Evolutionary conservation across 2,329 filamentous ascomycete genomes (phyloP).

Genomic region (Fusarium anthophilum): DNA sequence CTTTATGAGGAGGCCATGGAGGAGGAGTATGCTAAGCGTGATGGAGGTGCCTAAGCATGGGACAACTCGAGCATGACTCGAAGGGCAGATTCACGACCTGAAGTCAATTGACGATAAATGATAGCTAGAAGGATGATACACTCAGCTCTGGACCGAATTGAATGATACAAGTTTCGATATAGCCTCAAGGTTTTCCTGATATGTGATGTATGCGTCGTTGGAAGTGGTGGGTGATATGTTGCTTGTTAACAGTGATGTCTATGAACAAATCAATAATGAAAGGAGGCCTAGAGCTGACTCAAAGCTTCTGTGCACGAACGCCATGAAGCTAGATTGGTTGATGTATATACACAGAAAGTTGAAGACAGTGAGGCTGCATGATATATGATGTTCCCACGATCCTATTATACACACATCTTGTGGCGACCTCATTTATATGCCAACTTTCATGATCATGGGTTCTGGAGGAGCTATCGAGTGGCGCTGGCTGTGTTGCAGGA

Average conservation of each 20-base stretch:
- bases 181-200: background rate
- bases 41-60: constrained; percentile 55
- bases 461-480: background rate
- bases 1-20: constrained; percentile 63
- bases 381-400: background rate
- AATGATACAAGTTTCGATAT: background rate
- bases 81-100: background rate
- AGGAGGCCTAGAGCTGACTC: background rate
- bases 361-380: background rate
- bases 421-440: background rate
- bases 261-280: background rate
- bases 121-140: background rate
- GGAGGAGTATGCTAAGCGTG: constrained; percentile 65
- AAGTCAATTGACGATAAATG: background rate
- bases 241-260: too few species aligned
- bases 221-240: background rate
- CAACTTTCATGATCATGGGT: background rate
- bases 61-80: background rate
- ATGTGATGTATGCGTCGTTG: background rate
- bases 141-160: background rate
- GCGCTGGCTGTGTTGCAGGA: background rate
- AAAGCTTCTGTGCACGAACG: background rate
- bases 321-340: background rate
- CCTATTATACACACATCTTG: background rate
- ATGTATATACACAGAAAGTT: background rate